Conservation (phyloP, 140 eudicot genomes). For the Cichorium intybus region DNA sequence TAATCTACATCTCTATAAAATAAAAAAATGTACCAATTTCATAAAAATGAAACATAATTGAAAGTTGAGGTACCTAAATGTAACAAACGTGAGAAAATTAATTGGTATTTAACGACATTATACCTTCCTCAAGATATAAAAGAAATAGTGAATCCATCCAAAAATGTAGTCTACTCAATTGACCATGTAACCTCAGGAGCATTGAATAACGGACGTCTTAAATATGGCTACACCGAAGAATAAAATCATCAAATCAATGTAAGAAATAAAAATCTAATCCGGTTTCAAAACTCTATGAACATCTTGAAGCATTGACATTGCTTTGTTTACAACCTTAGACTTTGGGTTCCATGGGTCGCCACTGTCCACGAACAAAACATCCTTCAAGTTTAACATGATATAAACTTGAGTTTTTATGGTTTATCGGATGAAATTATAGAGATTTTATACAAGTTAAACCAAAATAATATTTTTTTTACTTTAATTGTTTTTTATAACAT, state of each 20-base stretch:
- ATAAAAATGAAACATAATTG: neutral
- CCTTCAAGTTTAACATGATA: constrained; percentile 63
- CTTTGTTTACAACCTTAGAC: constrained; percentile 55
- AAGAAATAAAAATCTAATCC: constrained; percentile 66
- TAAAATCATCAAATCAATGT: constrained; percentile 6
- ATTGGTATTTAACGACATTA: too few relatives aligned
- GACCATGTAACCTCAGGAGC: constrained; percentile 90
- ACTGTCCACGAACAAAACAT: constrained; percentile 98
- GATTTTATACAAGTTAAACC: too few relatives aligned
- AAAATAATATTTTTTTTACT: neutral
- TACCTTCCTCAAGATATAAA: constrained; percentile 84
- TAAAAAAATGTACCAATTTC: neutral
- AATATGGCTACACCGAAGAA: constrained; percentile 70
- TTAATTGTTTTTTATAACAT: neutral
- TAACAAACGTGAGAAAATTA: neutral
- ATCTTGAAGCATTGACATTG: constrained; percentile 86
- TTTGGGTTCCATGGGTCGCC: constrained; percentile 98
- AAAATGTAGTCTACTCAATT: constrained; percentile 75
- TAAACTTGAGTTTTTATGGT: constrained; percentile 32
- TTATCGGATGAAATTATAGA: too few relatives aligned
- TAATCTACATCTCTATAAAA: constrained; percentile 61
- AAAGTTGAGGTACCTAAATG: neutral
- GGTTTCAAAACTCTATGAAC: constrained; percentile 87
- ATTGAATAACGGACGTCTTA: constrained; percentile 74
- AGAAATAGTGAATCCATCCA: constrained; percentile 95